Percentiles rank a stretch among this genome's conserved stretches.
Conservation (phyloP, 1,139 yeast species). For the Blastobotrys buckinghamii region DNA sequence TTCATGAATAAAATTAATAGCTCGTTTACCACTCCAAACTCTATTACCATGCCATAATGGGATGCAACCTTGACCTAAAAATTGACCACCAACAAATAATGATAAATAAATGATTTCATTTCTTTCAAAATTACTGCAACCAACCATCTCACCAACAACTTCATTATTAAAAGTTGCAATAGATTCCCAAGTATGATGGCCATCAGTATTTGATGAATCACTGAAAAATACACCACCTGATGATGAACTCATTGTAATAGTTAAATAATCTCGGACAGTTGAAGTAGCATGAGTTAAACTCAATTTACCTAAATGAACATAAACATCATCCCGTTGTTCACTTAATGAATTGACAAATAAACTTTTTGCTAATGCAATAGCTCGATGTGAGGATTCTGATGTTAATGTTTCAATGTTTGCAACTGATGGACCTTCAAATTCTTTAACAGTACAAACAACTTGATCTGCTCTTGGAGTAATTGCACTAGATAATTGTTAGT, state of each 20-base stretch:
- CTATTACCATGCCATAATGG: conserved; percentile 29
- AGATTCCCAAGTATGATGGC: conserved; percentile 58
- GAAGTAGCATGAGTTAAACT: conserved; percentile 18
- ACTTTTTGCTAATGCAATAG: conserved; percentile 27
- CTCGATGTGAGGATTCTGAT: conserved; percentile 30
- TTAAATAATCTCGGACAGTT: conserved; percentile 20
- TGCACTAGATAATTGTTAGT: conserved; percentile 27
- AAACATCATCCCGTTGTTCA: conserved; percentile 27
- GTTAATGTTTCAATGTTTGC: conserved; percentile 39
- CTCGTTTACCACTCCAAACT: conserved; percentile 25
- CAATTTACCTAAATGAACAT: conserved; percentile 26
- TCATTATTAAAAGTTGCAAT: conserved; percentile 75
- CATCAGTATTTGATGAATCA: conserved; percentile 62
- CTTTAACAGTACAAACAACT: conserved; percentile 66
- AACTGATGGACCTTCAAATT: conserved; percentile 52
- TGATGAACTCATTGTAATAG: conserved; percentile 24
- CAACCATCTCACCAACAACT: conserved; percentile 62
- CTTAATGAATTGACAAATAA: conserved; percentile 25
- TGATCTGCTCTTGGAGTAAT: conserved; percentile 77
- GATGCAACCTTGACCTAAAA: conserved; percentile 48
- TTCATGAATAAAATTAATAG: conserved; percentile 23
- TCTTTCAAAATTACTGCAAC: conserved; percentile 50
- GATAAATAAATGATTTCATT: conserved; percentile 54
- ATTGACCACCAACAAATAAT: conserved; percentile 59
- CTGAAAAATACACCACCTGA: conserved; percentile 33